phyloP scores from a whole-genome alignment of 2,329 filamentous ascomycete species.

The Simplicillium sp. region DNA sequence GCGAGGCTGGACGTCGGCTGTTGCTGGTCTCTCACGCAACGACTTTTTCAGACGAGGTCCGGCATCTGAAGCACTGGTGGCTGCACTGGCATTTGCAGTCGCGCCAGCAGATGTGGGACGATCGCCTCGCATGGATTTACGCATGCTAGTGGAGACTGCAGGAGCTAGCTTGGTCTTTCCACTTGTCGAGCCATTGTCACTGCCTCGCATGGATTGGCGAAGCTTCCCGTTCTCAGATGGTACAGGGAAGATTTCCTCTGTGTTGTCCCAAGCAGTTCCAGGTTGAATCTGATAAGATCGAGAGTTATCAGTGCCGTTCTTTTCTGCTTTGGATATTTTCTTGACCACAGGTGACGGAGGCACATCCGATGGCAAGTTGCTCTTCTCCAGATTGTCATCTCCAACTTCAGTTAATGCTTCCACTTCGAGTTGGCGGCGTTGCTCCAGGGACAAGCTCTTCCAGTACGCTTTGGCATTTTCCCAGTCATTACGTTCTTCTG shows the following conservation, averaged over 20 bases:
- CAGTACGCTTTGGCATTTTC: constrained; percentile 60
- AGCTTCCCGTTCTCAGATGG: constrained; percentile 12
- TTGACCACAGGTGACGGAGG: constrained; percentile 2
- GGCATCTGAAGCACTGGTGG: not conserved
- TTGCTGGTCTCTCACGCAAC: constrained; percentile 3
- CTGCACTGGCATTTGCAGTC: not conserved
- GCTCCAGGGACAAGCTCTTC: constrained; percentile 54
- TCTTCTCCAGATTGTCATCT: constrained; percentile 19
- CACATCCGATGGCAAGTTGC: not conserved
- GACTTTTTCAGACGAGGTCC: constrained; percentile 3
- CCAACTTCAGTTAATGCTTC: constrained; percentile 46
- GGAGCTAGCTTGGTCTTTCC: not conserved
- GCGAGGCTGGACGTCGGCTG: constrained; percentile 2
- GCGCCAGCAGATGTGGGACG: not conserved
- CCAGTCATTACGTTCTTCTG: constrained; percentile 42
- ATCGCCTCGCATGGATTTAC: constrained; percentile 14
- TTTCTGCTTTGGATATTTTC: constrained; percentile 3
- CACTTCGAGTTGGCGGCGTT: constrained; percentile 51
- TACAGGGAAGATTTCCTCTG: constrained; percentile 6
- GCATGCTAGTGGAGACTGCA: constrained; percentile 16
- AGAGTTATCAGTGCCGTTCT: constrained; percentile 8
- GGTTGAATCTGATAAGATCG: constrained; percentile 30
- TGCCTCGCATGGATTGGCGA: constrained; percentile 6
- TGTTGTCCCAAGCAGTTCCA: constrained; percentile 17
- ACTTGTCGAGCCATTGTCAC: not conserved